Evolutionary conservation across 2,329 filamentous ascomycete genomes (phyloP), one percentile per base, ranked within the genome.

Genomic region (Fusarium globosum): DNA sequence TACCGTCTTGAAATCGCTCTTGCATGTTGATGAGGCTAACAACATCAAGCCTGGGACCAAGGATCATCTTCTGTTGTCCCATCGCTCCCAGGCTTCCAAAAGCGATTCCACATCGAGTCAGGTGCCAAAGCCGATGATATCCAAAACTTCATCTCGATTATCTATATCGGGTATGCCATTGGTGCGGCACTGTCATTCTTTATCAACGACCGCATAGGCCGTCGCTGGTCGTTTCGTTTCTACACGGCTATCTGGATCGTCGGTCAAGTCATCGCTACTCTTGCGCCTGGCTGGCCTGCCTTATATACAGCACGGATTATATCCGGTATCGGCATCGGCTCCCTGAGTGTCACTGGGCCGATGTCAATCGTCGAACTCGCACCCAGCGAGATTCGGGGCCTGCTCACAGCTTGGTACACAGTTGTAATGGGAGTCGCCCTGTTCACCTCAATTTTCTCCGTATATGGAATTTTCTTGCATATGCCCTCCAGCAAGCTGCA

Each of bases 21-120:
- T 11, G 1, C n/a, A 10, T 13, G 13, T 13, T n/a, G n/a, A 14
- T 21, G 2, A 13, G 16, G 6, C 43, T 46, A 0, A 28, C 23
- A 4, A 21, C 2, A 4, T 46, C 7, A 14, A 46, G 43, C 23
- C 12, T 46, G 43, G 43, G 43, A 46, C 43, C 43, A 46, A 7
- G 43, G 43, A 46, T 46, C 43, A 13, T 46, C 43, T 46, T 46
- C 41, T 9, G 41, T 42, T 21, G 41, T 42, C 9, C 43, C 43
- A 8, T 46, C 43, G 43, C 43, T 46, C 5, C 43, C 43, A 28
- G 43, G 43, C 23, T 46, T 46, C 43, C 43, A 46, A 18, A 28
- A 46, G 3, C 43, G 28, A 12, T 46, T 46, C 12, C 3, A 28
- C 18, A 46, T 46, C 18, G 18, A 28, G 14, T 46, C 43, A 20